Base-by-base conservation (phyloP, 1,284 basidiomycete genomes). In the Caloboletus inedulis region DNA sequence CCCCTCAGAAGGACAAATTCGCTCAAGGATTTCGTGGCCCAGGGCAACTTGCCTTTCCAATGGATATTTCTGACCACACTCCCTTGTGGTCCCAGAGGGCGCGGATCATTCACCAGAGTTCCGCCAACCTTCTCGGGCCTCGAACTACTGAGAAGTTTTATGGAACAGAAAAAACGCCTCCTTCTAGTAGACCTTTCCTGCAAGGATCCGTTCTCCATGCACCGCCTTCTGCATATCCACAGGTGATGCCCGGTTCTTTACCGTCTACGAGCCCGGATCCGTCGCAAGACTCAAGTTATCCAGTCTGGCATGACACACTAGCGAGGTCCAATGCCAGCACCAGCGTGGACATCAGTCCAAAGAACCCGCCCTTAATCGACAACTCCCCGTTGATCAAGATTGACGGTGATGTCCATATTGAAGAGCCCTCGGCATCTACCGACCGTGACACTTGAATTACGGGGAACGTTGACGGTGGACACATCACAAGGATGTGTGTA, bases 211-310 rank as follows among this genome's bases (percentile, higher is more conserved):
- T 66, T 35, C 53, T 55, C 19, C 66, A 47, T 13, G 64, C 66
- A 14, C 64, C 64, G 13, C 39, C 41, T 41, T 65, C 53, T 35
- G 63, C 57, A 16, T 68, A 65, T 53, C 66, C 64, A 1, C 63
- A 67, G 27, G 46, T 56, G 23, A 69, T 66, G 67, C 64, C 66
- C n/a, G 66, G 67, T 31, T 54, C 65, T 25, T 49, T 69, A 21
- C 49, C 59, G 16, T 36, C 54, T 35, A 13, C 19, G 13, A 41
- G n/a, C 21, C 7, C 25, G 19, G 48, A 45, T 42, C 36, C 33
- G 4, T 34, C 23, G 44, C 50, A 46, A 36, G 39, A 36, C 18
- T 35, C 43, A 14, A 35, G 14, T 39, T 14, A 19, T 18, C 3
- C 53, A 7, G 8, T 13, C 18, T 41, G 42, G 42, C 33, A 1